Percentiles rank a stretch among this genome's conserved stretches.
These are phyloP conservation scores for Buddleja alternifolia DNA, from an alignment of 257 asterid species.

Conservation along the genomic window DNA sequence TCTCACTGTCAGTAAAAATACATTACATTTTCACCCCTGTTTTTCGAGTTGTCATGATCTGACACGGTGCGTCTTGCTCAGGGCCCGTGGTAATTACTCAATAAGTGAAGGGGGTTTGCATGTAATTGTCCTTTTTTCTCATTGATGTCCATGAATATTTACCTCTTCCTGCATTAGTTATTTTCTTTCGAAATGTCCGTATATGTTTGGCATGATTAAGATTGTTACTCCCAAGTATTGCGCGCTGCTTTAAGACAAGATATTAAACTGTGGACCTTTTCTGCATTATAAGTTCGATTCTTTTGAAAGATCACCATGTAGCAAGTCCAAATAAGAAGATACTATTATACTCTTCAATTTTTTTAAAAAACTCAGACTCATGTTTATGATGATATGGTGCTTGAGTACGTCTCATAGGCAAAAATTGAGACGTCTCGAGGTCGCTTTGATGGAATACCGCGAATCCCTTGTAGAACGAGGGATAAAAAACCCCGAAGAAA, in stretches of 20 bases:
- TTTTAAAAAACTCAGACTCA: not conserved
- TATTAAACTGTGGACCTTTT: not conserved
- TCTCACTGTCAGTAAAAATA: too few species aligned
- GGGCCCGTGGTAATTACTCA: too few species aligned
- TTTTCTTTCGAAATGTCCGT: not conserved
- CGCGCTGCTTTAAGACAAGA: not conserved
- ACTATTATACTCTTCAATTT: not conserved
- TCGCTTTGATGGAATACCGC: slow-evolving; percentile 80
- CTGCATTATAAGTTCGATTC: slow-evolving; percentile 17
- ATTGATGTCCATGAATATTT: not conserved
- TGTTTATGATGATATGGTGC: slow-evolving; percentile 26
- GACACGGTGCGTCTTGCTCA: too few species aligned
- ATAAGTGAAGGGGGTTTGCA: too few species aligned
- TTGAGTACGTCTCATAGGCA: slow-evolving; percentile 52
- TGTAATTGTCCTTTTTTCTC: not conserved
- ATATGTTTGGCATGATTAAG: not conserved
- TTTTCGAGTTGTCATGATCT: too few species aligned
- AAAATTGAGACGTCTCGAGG: slow-evolving; percentile 89
- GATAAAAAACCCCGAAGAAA: slow-evolving; percentile 58
- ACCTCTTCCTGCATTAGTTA: not conserved
- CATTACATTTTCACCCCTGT: too few species aligned
- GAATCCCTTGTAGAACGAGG: slow-evolving; percentile 94
- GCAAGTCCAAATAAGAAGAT: slow-evolving; percentile 1
- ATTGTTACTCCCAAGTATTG: not conserved
- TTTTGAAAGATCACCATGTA: slow-evolving; percentile 3